Conservation (phyloP, 2,329 filamentous ascomycete species). For the Capronia epimyces region DNA sequence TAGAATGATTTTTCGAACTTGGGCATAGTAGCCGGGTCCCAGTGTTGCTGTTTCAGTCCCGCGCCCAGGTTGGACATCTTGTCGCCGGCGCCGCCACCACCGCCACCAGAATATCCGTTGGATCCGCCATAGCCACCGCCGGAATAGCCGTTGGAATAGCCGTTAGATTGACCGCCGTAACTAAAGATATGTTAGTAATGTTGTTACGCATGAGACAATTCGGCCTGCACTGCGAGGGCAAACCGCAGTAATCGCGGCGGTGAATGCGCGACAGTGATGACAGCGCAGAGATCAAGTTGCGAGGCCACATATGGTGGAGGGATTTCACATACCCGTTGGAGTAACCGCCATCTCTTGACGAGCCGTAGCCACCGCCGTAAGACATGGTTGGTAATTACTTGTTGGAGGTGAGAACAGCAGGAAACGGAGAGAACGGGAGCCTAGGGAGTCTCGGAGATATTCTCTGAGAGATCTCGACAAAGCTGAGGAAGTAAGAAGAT, state of each 20-base stretch:
- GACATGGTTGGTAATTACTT: constrained; percentile 53
- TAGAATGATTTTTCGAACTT: constrained; percentile 99
- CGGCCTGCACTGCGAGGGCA: not conserved
- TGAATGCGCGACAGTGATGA: not conserved
- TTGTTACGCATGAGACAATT: not conserved
- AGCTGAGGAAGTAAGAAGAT: constrained; percentile 27
- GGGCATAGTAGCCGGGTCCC: constrained; percentile 73
- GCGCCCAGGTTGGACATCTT: constrained; percentile 89
- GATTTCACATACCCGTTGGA: constrained; percentile 23
- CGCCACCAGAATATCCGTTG: constrained; percentile 49
- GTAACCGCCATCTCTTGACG: constrained; percentile 42
- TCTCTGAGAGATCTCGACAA: constrained; percentile 13
- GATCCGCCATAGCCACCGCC: constrained; percentile 47
- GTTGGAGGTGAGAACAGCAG: not conserved
- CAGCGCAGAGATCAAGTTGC: too few relatives aligned
- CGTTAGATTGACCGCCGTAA: constrained; percentile 27
- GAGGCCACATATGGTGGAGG: too few relatives aligned
- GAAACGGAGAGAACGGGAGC: constrained; percentile 16
- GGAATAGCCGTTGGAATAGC: constrained; percentile 44
- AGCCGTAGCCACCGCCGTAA: constrained; percentile 52
- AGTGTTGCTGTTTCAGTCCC: constrained; percentile 79
- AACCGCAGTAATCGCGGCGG: not conserved
- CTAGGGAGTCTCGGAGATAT: constrained; percentile 1
- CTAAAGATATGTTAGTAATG: constrained; percentile 12
- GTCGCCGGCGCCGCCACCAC: constrained; percentile 83